phyloP scores from a whole-genome alignment of 2,329 filamentous ascomycete species.

The Claviceps arundinis region DNA sequence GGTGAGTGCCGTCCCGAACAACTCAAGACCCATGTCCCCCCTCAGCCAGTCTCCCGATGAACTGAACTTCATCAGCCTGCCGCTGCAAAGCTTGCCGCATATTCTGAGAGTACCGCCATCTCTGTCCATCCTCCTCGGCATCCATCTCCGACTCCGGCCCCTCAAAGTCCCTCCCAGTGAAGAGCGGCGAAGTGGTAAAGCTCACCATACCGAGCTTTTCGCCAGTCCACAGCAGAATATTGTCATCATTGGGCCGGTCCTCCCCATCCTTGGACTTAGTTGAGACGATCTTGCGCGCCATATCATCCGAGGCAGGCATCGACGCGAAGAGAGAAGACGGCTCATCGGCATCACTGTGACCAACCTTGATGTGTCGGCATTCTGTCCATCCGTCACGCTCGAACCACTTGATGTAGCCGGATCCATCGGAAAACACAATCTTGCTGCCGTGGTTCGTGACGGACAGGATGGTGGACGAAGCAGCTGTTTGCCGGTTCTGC shows the following conservation, averaged over 20 bases:
- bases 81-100: constrained; percentile 65
- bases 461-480: constrained; percentile 66
- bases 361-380: constrained; percentile 39
- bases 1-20: too few species aligned
- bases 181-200: constrained; percentile 42
- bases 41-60: constrained; percentile 49
- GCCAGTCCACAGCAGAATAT: constrained; percentile 78
- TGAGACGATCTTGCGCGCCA: constrained; percentile 68
- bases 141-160: constrained; percentile 30
- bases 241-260: constrained; percentile 40
- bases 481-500: constrained; percentile 75
- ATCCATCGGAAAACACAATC: constrained; percentile 71
- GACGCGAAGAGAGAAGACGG: constrained; percentile 37
- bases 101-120: constrained; percentile 48
- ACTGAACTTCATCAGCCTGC: constrained; percentile 68
- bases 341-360: constrained; percentile 36
- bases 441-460: constrained; percentile 70
- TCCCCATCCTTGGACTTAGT: constrained; percentile 27
- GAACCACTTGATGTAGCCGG: constrained; percentile 79
- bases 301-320: constrained; percentile 46
- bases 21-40: neutral
- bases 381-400: constrained; percentile 67
- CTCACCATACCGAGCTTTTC: constrained; percentile 64
- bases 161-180: constrained; percentile 38
- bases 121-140: constrained; percentile 34